A percentile compares a stretch with the other conserved stretches of the same genome.
phyloP scores from a whole-genome alignment of 2,329 filamentous ascomycete species.

The Phoma sp. region DNA sequence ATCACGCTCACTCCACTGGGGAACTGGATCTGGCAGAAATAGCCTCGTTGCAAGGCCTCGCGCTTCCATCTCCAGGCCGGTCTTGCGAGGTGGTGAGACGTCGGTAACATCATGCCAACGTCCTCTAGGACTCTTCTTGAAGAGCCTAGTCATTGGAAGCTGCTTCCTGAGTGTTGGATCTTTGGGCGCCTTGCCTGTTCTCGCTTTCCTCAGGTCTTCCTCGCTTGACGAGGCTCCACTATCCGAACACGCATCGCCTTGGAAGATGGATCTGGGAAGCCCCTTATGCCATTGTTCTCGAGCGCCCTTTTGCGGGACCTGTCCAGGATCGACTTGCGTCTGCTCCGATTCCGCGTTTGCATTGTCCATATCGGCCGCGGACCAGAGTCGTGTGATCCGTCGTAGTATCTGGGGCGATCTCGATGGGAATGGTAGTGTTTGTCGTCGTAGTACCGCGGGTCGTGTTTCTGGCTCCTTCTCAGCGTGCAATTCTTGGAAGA shows the following conservation, averaged over 20 bases:
- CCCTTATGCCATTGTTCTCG: neutral
- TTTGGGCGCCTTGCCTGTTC: slow-evolving; percentile 32
- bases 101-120: slow-evolving; percentile 8
- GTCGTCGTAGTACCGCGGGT: slow-evolving; percentile 21
- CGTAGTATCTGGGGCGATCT: slow-evolving; percentile 5
- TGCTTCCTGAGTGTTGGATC: slow-evolving; percentile 33
- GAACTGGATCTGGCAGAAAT: slow-evolving; percentile 6
- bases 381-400: slow-evolving; percentile 11
- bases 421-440: slow-evolving; percentile 8
- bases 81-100: slow-evolving; percentile 4
- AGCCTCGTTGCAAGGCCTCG: slow-evolving; percentile 7
- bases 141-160: neutral
- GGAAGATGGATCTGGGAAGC: neutral
- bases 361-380: neutral
- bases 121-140: neutral
- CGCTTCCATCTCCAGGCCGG: slow-evolving; percentile 5
- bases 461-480: slow-evolving; percentile 18
- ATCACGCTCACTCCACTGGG: neutral
- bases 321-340: neutral
- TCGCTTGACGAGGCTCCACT: slow-evolving; percentile 8
- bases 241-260: slow-evolving; percentile 19
- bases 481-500: slow-evolving; percentile 14
- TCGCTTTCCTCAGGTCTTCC: slow-evolving; percentile 1
- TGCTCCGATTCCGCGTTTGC: neutral
- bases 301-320: neutral